These are phyloP conservation scores for Kluyveromyces marxianus DNA, from an alignment of 1,139 yeast genomes.

Conservation along the genomic window DNA sequence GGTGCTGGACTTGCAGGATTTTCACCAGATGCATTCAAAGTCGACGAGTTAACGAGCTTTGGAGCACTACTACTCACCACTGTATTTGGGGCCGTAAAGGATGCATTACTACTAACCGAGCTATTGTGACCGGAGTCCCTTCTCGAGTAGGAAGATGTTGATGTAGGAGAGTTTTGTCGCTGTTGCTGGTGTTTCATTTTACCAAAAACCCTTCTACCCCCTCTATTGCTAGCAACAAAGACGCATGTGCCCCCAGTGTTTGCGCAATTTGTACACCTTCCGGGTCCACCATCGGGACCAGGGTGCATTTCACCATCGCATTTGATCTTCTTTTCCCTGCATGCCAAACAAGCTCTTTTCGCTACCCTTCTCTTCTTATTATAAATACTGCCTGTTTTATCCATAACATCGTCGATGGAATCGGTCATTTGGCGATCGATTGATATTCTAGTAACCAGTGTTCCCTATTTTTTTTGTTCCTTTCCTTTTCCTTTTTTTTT, in stretches of 20 bases:
- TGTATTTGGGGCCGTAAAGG: too few species aligned
- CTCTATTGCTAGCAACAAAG: constrained; percentile 43
- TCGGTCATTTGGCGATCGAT: background rate
- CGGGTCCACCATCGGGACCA: constrained; percentile 9
- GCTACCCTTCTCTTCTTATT: constrained; percentile 32
- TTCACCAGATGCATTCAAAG: too few species aligned
- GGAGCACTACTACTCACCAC: too few species aligned
- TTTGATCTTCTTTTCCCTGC: constrained; percentile 44
- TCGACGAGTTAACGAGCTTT: too few species aligned
- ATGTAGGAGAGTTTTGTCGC: background rate
- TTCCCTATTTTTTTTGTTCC: background rate
- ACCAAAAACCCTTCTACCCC: constrained; percentile 38
- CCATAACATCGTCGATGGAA: background rate
- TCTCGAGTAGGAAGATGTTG: too few species aligned
- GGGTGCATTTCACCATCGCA: constrained; percentile 41
- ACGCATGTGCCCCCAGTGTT: constrained; percentile 38
- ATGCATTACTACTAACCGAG: too few species aligned
- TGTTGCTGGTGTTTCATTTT: constrained; percentile 9
- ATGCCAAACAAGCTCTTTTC: constrained; percentile 43
- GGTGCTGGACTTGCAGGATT: too few species aligned
- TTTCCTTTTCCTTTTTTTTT: too few species aligned
- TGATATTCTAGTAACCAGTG: too few species aligned
- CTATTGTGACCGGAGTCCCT: too few species aligned
- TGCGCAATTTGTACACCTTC: constrained; percentile 39
- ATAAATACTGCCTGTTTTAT: constrained; percentile 32